Evolutionary conservation across 805 yeast genomes (phyloP).

Genomic region (Nakazawaea holstii): DNA sequence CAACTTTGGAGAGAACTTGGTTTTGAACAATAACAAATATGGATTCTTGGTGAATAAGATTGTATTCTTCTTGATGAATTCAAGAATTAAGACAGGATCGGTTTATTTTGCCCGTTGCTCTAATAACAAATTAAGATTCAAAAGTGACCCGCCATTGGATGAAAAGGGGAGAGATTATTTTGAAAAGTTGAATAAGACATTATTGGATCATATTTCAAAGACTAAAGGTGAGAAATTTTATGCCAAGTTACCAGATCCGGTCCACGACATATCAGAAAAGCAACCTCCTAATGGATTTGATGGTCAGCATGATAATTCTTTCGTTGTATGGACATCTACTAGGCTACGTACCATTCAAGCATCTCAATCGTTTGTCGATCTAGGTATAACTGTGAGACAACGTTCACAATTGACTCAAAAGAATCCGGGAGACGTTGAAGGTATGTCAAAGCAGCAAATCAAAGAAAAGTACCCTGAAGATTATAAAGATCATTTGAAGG

Average conservation of each 20-base stretch:
- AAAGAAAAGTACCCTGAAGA: slow-evolving; percentile 61
- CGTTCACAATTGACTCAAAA: slow-evolving; percentile 81
- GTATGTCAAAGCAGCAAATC: slow-evolving; percentile 57
- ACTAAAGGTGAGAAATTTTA: slow-evolving; percentile 27
- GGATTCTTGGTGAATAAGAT: slow-evolving; percentile 90
- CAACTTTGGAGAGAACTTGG: slow-evolving; percentile 83
- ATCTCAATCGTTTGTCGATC: slow-evolving; percentile 58
- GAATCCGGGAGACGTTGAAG: slow-evolving; percentile 85
- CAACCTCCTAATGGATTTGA: slow-evolving; percentile 41
- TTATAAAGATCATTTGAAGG: slow-evolving; percentile 55
- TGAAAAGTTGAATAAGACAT: slow-evolving; percentile 51
- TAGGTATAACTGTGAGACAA: slow-evolving; percentile 62
- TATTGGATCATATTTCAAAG: slow-evolving; percentile 30
- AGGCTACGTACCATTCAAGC: slow-evolving; percentile 80
- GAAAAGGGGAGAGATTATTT: slow-evolving; percentile 71
- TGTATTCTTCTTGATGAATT: slow-evolving; percentile 87
- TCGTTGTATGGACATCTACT: slow-evolving; percentile 95
- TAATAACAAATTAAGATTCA: slow-evolving; percentile 48
- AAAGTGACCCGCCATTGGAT: slow-evolving; percentile 78
- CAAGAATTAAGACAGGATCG: slow-evolving; percentile 80
- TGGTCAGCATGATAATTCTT: slow-evolving; percentile 52
- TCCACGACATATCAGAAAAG: slow-evolving; percentile 14
- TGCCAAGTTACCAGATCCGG: slow-evolving; percentile 10
- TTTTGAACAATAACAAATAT: slow-evolving; percentile 73
- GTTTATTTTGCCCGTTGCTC: slow-evolving; percentile 91